Percentiles rank a stretch among this genome's conserved stretches.
Evolutionary conservation across 179 eudicot genomes (phyloP).

Genomic region (Vitellaria paradoxa): DNA sequence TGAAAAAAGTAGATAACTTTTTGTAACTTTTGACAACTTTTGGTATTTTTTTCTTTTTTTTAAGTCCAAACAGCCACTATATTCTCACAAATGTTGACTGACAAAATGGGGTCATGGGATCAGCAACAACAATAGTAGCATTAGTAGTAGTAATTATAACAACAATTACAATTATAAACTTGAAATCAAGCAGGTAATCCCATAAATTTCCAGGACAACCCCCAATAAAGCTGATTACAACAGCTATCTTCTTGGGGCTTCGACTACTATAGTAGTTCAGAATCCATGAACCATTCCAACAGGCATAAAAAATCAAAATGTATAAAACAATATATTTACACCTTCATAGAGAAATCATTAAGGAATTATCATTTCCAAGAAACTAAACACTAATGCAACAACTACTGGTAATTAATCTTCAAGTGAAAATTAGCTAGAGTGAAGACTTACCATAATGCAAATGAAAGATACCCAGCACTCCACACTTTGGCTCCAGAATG

Average conservation of each 20-base stretch:
- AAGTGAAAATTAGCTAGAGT: conserved; percentile 5
- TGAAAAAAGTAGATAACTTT: too few relatives aligned
- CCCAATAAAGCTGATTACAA: background rate
- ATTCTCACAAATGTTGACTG: too few relatives aligned
- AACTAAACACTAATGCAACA: background rate
- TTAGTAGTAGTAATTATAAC: background rate
- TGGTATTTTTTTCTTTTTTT: too few relatives aligned
- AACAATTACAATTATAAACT: background rate
- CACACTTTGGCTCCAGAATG: conserved; percentile 76
- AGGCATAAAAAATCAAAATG: background rate
- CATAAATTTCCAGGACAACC: background rate
- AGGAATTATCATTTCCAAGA: background rate
- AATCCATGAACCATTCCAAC: background rate
- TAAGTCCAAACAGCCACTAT: too few relatives aligned
- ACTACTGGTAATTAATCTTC: background rate
- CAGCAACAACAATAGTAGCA: background rate
- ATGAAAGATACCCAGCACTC: conserved; percentile 74
- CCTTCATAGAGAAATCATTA: background rate
- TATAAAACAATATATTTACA: background rate
- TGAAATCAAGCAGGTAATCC: too few relatives aligned
- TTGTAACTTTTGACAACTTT: too few relatives aligned
- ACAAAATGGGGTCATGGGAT: background rate
- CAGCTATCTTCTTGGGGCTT: background rate
- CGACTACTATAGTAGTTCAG: background rate
- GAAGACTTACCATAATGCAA: conserved; percentile 79